Percentiles rank a stretch among this genome's conserved stretches.
Conservation (phyloP, 495 filamentous ascomycete species). For the Parachaetomium inaequale region DNA sequence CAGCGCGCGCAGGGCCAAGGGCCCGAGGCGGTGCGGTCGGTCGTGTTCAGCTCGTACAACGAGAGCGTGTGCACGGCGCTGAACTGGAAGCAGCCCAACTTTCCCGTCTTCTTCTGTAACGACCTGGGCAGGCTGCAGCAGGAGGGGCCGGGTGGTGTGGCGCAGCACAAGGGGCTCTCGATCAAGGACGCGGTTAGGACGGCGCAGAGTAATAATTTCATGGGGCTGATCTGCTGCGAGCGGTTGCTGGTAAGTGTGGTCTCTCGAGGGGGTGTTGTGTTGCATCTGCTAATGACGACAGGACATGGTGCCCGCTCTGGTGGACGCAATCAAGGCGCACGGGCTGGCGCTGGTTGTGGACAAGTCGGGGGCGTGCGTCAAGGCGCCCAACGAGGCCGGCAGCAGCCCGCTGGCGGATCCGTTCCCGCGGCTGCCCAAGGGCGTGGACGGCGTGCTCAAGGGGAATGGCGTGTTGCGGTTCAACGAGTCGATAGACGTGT, state of each 20-base stretch:
- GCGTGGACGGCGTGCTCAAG: slow-evolving; percentile 83
- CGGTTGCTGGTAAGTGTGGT: slow-evolving; percentile 67
- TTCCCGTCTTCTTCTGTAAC: slow-evolving; percentile 92
- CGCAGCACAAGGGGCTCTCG: slow-evolving; percentile 50
- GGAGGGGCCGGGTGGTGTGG: slow-evolving; percentile 55
- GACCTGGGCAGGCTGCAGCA: slow-evolving; percentile 62
- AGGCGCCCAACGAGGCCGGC: slow-evolving; percentile 13
- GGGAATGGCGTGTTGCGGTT: slow-evolving; percentile 85
- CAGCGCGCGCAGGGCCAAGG: slow-evolving; percentile 57
- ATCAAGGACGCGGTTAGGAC: slow-evolving; percentile 94
- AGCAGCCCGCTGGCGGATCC: slow-evolving; percentile 34
- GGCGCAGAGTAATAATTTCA: slow-evolving; percentile 94
- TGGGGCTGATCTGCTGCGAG: slow-evolving; percentile 90
- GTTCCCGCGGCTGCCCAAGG: slow-evolving; percentile 51
- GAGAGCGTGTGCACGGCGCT: slow-evolving; percentile 82
- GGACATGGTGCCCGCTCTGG: slow-evolving; percentile 88
- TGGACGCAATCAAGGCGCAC: slow-evolving; percentile 89
- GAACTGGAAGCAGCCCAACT: slow-evolving; percentile 99
- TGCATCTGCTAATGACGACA: slow-evolving; percentile 47
- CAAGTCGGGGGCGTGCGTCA: slow-evolving; percentile 53
- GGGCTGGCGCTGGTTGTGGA: slow-evolving; percentile 92
- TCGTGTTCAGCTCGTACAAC: slow-evolving; percentile 92
- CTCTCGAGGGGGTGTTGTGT: not conserved
- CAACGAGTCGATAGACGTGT: slow-evolving; percentile 94
- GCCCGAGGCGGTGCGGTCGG: slow-evolving; percentile 68